A percentile compares a stretch with the other conserved stretches of the same genome.
These are phyloP conservation scores for Wickerhamomyces silvicola DNA, from an alignment of 805 yeast species.

Conservation along the genomic window DNA sequence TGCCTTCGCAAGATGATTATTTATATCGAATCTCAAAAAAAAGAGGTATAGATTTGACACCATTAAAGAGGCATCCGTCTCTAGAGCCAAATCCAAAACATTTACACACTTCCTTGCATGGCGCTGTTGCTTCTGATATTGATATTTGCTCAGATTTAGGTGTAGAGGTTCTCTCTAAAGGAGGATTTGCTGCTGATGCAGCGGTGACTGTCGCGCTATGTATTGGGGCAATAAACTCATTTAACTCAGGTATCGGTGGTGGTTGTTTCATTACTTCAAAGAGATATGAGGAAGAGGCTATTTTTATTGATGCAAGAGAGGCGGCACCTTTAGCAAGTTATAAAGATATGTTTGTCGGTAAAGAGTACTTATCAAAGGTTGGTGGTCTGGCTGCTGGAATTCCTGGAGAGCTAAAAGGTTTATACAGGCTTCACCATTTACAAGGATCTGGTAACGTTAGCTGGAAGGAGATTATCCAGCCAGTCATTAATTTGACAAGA, in stretches of 20 bases:
- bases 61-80: slow-evolving; percentile 29
- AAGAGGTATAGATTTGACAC: slow-evolving; percentile 34
- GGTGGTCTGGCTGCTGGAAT: slow-evolving; percentile 89
- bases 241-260: slow-evolving; percentile 89
- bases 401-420: slow-evolving; percentile 89
- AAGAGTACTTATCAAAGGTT: slow-evolving; percentile 45
- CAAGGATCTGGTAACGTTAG: slow-evolving; percentile 67
- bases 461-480: slow-evolving; percentile 71
- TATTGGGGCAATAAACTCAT: slow-evolving; percentile 76
- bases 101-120: slow-evolving; percentile 16
- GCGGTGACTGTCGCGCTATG: slow-evolving; percentile 85
- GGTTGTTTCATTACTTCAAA: slow-evolving; percentile 68
- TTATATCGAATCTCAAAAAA: no score
- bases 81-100: slow-evolving; percentile 27
- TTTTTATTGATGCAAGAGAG: slow-evolving; percentile 82
- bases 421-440: slow-evolving; percentile 48
- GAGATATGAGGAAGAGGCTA: slow-evolving; percentile 37
- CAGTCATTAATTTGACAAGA: slow-evolving; percentile 62
- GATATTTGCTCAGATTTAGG: slow-evolving; percentile 33
- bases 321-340: slow-evolving; percentile 65
- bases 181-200: slow-evolving; percentile 90
- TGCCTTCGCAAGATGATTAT: no score
- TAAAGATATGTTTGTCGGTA: slow-evolving; percentile 56
- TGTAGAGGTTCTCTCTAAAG: slow-evolving; percentile 22
- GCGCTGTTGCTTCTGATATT: slow-evolving; percentile 23